These are phyloP conservation scores for Vararia minispora DNA, from an alignment of 768 basidiomycete genomes.

Conservation along the genomic window DNA sequence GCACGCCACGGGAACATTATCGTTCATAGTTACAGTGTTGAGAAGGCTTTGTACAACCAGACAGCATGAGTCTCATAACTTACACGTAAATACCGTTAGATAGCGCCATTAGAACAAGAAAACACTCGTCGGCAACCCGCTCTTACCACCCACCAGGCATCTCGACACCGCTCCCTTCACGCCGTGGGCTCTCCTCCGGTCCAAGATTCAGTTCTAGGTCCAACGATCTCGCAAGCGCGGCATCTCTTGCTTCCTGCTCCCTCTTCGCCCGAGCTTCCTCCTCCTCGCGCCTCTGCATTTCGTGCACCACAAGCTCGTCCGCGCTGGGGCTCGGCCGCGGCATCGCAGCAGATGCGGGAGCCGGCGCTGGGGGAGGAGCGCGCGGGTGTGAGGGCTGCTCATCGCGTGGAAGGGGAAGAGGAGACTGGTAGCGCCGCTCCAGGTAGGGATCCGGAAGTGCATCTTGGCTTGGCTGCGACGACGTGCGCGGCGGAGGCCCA, in stretches of 20 bases:
- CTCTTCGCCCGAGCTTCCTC: constrained; percentile 3
- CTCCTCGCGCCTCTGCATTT: constrained; percentile 10
- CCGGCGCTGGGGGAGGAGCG: background rate
- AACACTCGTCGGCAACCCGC: no score
- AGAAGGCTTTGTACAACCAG: no score
- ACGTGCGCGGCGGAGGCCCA: constrained; percentile 15
- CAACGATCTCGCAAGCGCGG: constrained; percentile 12
- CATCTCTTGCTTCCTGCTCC: constrained; percentile 13
- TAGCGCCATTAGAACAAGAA: no score
- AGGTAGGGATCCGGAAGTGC: constrained; percentile 34
- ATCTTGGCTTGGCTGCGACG: constrained; percentile 16
- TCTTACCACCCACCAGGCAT: no score
- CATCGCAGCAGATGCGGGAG: background rate
- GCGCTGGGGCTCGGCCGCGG: background rate
- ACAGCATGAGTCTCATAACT: no score
- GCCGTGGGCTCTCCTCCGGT: no score
- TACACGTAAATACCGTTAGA: no score
- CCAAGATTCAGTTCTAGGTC: constrained; percentile 13
- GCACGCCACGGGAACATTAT: no score
- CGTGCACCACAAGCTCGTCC: constrained; percentile 6
- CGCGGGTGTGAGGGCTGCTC: background rate
- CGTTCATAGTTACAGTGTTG: no score
- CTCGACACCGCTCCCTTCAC: no score
- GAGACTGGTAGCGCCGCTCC: constrained; percentile 37
- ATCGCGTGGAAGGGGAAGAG: constrained; percentile 38